A percentile compares a stretch with the other conserved stretches of the same genome.
Conservation (phyloP, 305 asterid species). For the Fraxinus dipetala region DNA sequence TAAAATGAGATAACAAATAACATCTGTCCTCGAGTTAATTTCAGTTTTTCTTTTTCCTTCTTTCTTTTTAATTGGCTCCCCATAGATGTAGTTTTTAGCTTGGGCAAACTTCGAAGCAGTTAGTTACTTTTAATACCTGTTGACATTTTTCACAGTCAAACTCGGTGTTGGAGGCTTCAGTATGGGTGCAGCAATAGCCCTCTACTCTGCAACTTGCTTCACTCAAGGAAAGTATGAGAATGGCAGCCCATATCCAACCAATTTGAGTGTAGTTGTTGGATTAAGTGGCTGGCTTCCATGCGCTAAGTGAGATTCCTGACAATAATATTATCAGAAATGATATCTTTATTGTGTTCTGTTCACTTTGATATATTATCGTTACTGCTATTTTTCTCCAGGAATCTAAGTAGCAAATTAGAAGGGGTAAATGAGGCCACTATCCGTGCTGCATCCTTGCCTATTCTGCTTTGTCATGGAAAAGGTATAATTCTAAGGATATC, state of each 20-base stretch:
- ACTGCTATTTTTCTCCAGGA: conserved; percentile 39
- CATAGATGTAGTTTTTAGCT: background rate
- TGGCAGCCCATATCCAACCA: conserved; percentile 54
- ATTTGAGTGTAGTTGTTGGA: conserved; percentile 67
- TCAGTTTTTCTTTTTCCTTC: background rate
- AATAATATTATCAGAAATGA: conserved; percentile 1
- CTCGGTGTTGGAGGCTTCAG: conserved; percentile 89
- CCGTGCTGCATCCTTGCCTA: conserved; percentile 78
- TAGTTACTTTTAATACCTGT: conserved; percentile 1
- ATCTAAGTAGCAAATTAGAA: conserved; percentile 46
- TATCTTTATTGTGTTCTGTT: conserved; percentile 14
- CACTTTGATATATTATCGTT: conserved; percentile 6
- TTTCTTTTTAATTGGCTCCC: background rate
- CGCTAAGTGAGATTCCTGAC: conserved; percentile 48
- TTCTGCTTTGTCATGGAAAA: conserved; percentile 79
- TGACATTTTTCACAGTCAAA: conserved; percentile 47
- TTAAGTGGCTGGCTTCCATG: conserved; percentile 89
- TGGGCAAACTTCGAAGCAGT: background rate
- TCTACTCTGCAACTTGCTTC: conserved; percentile 70
- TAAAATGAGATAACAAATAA: background rate
- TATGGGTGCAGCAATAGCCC: conserved; percentile 87
- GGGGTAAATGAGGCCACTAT: conserved; percentile 52
- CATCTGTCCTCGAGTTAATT: background rate
- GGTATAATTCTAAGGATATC: conserved; percentile 35
- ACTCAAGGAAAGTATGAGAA: conserved; percentile 57